Base-by-base conservation (phyloP, 1,284 basidiomycete genomes). In the Cryptococcus jaspeensis region DNA sequence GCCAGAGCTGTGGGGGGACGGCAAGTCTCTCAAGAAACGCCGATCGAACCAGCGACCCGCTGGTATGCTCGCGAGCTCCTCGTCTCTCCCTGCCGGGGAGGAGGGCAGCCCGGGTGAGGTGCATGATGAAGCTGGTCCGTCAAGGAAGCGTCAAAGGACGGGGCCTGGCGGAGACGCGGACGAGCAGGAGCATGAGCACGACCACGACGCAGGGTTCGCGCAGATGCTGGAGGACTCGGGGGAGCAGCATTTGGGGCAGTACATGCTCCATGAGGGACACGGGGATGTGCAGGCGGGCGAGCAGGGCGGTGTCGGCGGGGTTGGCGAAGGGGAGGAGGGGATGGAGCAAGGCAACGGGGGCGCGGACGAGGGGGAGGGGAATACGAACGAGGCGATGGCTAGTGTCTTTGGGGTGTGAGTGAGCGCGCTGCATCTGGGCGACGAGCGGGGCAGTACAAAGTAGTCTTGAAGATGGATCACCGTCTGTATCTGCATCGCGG, bases 1-100 rank as follows among this genome's bases (percentile, higher is more conserved):
- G 1, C 66, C 71, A 16, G 71, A 72, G 56, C 61, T 76, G 12
- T 76, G 74, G 74, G 73, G 73, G 18, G 74, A 76, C 53, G 73
- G 72, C 16, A 66, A 65, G 55, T 63, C 62, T 5, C 59, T 76
- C 45, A 72, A 72, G 58, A 72, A 74, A 57, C 64, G 74, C 13
- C 59, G 64, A 22, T 41, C 55, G 0, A 52, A 40, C n/a, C 41
- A 45, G 16, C 42, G 56, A 32, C 42, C 50, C n/a, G 46, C 56
- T 11, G 16, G 28, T 5, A 32, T 9, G 28, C 9, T 32, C 36
- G 9, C 28, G 28, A 32, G 28, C 28, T 32, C 28, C 11, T 38
- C 11, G 13, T 28, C 32, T 23, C 39, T 38, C 0, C 43, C 25
- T 32, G 36, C n/a, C 8, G 39, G 47, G 6, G 49, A 13, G 13